Evolutionary conservation across 1,284 basidiomycete species (phyloP).

Genomic region (Ustilago loliicola): DNA sequence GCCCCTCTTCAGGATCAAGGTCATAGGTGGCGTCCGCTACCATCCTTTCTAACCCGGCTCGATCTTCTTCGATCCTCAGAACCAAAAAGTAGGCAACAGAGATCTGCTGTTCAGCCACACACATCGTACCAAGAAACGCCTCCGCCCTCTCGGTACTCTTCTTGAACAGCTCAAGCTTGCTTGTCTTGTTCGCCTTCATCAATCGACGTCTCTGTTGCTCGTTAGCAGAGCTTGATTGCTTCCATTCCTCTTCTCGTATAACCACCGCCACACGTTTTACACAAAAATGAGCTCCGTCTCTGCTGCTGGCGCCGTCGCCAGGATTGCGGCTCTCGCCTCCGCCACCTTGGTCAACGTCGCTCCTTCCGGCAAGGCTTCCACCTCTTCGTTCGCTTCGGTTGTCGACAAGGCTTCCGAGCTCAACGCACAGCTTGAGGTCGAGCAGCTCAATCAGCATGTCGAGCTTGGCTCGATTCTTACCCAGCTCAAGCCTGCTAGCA

Average conservation of each 20-base stretch:
- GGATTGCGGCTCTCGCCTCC: conserved; percentile 51
- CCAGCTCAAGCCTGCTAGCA: conserved; percentile 52
- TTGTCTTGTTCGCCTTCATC: neutral
- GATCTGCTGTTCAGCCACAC: conserved; percentile 15
- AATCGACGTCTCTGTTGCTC: neutral
- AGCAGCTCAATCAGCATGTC: conserved; percentile 54
- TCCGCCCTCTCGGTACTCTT: neutral
- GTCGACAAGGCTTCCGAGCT: conserved; percentile 32
- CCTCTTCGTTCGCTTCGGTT: conserved; percentile 44
- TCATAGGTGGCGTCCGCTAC: conserved; percentile 28
- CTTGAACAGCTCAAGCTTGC: neutral
- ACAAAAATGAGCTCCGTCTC: conserved; percentile 46
- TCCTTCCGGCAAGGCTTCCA: conserved; percentile 37
- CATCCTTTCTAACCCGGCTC: conserved; percentile 1
- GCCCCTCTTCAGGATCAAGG: conserved; percentile 16
- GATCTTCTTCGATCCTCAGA: neutral
- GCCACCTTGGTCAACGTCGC: conserved; percentile 50
- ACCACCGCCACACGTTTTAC: neutral
- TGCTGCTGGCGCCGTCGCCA: conserved; percentile 51
- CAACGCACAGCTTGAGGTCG: conserved; percentile 48
- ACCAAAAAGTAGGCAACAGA: conserved; percentile 10
- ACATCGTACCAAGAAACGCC: neutral
- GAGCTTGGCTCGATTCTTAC: conserved; percentile 50
- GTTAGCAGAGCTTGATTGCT: neutral
- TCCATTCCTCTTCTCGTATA: neutral